Evolutionary conservation across 73 alveolate species (phyloP).

Genomic region (Symbiodinium natans): DNA sequence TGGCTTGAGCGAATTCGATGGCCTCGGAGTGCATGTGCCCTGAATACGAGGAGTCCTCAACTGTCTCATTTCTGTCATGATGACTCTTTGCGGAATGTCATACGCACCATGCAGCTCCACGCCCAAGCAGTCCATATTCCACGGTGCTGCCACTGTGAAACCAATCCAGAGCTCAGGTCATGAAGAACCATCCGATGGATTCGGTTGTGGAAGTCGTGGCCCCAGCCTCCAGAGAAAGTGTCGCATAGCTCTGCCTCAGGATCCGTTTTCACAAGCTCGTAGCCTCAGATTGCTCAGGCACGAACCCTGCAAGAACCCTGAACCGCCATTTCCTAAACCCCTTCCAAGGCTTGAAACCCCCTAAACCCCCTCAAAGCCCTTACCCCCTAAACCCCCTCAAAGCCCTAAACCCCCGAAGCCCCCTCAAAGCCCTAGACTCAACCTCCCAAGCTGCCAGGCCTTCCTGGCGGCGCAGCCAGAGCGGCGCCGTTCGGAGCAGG

Average conservation of each 20-base stretch:
- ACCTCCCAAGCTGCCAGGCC: not conserved
- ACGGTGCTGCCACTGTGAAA: too few relatives aligned
- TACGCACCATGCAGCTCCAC: too few relatives aligned
- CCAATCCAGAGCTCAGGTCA: slow-evolving; percentile 53
- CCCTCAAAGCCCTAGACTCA: not conserved
- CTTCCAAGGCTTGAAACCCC: not conserved
- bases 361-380: not conserved
- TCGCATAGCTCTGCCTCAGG: too few relatives aligned
- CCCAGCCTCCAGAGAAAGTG: not conserved
- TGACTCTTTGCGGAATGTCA: too few relatives aligned
- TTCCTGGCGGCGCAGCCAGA: slow-evolving; percentile 30
- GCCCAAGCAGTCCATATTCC: too few relatives aligned
- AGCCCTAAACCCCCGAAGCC: not conserved
- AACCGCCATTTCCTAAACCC: not conserved
- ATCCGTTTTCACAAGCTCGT: too few relatives aligned
- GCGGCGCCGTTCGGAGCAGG: slow-evolving; percentile 20
- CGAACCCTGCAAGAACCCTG: too few relatives aligned
- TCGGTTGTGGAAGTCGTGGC: slow-evolving; percentile 32
- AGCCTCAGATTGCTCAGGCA: too few relatives aligned
- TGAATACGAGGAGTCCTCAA: too few relatives aligned
- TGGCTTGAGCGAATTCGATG: too few relatives aligned
- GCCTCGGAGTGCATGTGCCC: too few relatives aligned
- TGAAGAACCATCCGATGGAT: slow-evolving; percentile 67
- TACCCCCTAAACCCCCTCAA: not conserved
- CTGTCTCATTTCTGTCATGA: too few relatives aligned